phyloP scores from a whole-genome alignment of 768 basidiomycete species.

The Suillus fuscotomentosus region DNA sequence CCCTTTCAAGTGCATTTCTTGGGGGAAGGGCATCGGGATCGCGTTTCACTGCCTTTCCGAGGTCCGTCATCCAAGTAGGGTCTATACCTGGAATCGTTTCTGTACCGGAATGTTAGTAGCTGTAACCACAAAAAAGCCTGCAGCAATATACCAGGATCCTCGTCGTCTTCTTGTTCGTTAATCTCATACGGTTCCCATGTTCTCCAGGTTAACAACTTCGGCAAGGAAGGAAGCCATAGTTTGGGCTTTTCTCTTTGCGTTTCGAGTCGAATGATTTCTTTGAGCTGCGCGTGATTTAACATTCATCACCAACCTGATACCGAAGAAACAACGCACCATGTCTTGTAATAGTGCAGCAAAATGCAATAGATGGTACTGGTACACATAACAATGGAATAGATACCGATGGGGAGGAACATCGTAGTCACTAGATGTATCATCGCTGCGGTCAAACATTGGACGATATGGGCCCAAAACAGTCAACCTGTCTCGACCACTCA shows the following conservation, averaged over 20 bases:
- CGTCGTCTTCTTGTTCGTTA: slow-evolving; percentile 54
- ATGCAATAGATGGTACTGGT: slow-evolving; percentile 53
- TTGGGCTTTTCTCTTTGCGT: slow-evolving; percentile 36
- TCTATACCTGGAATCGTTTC: slow-evolving; percentile 61
- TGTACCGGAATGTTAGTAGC: slow-evolving; percentile 3
- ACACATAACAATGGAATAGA: slow-evolving; percentile 73
- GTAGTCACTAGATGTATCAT: slow-evolving; percentile 25
- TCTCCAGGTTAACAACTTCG: slow-evolving; percentile 40
- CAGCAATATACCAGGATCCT: slow-evolving; percentile 52
- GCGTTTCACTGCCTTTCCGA: slow-evolving; percentile 54
- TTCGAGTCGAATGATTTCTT: slow-evolving; percentile 57
- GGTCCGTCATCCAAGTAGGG: slow-evolving; percentile 40
- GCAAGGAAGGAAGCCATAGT: slow-evolving; percentile 58
- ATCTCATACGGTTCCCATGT: slow-evolving; percentile 46
- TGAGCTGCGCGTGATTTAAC: slow-evolving; percentile 40
- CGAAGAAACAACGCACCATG: slow-evolving; percentile 27
- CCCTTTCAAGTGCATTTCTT: slow-evolving; percentile 51
- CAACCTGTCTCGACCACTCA: slow-evolving; percentile 31
- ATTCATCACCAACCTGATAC: background rate
- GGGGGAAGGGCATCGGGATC: slow-evolving; percentile 80
- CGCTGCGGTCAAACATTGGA: slow-evolving; percentile 41
- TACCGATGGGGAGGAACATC: slow-evolving; percentile 62
- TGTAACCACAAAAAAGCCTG: too few species aligned
- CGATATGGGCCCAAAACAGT: slow-evolving; percentile 62
- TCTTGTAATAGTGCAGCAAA: slow-evolving; percentile 33